Evolutionary conservation across 371 early-diverging fungal genomes (phyloP), one percentile per base, ranked within the genome.

Genomic region (Mucor sp.): DNA sequence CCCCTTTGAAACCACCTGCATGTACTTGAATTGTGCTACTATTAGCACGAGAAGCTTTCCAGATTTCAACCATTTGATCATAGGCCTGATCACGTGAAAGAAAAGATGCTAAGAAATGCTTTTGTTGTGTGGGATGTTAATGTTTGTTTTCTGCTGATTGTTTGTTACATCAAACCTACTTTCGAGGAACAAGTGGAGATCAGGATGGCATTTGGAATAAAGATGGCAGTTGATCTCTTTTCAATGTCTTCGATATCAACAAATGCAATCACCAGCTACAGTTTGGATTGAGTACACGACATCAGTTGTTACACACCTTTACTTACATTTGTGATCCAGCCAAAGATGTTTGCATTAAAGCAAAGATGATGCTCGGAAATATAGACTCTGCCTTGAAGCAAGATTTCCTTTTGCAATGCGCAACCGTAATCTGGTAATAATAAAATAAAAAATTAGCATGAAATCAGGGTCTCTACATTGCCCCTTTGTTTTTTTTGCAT

Each of bases 281-380:
- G 48, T 63, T 17, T 33, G 23, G 23, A 21, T 56, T 47, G 6
- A 23, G 21, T n/a, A 41, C 17, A 41, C 41, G 14, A 41, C 41
- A 41, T 27, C 11, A n/a, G 23, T 9, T 60, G 27, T 41, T 27
- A 32, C 15, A 37, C 32, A 35, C 27, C 15, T 6, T n/a, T 32
- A 63, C 77, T 73, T 85, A 93, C 90, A 68, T 91, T 91, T 25
- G 93, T 97, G 37, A 97, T 89, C 91, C 96, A 97, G n/a, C 98
- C 97, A 77, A 97, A 93, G 62, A 97, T 96, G 72, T 95, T 97
- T 63, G 97, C 93, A 72, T 97, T 89, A 73, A 98, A 98, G 76
- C 96, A 95, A 6, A 97, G 74, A 60, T 92, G 87, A 74, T 89
- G 85, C 65, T 93, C 91, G 19, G 95, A 94, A 65, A 97, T 76